Evolutionary conservation across 768 basidiomycete genomes (phyloP), one percentile per base, ranked within the genome.

Genomic region (Nidularia sp.): DNA sequence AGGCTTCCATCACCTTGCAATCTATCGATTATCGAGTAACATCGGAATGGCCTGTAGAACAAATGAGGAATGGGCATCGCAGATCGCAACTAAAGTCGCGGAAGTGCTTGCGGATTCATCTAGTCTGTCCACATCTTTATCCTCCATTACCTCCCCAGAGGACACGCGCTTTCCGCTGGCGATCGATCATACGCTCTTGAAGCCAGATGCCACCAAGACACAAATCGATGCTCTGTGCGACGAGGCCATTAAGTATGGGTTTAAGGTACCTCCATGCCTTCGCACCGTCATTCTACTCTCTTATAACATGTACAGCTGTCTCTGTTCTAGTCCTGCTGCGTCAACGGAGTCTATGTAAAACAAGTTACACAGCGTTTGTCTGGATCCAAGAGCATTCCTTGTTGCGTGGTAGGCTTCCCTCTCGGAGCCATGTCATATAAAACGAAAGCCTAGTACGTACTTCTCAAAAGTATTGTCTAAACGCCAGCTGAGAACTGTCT

Each of bases 401-500:
- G 79, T 52, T 72, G 72, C 44, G 79, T 80, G 0, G 67, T 81
- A 15, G 77, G 77, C 2, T 80, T 81, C 54, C 79, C 78, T 42
- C 67, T 80, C 1, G 79, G 79, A 7, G 77, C 79, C 6, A 69
- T 70, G 4, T 71, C 73, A 15, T 61, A 74, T 2, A 66, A 64
- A 45, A 63, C 72, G 0, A 79, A 79, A 57, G 72, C 72, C 49
- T 78, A 72, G 78, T 79, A 22, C 60, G 71, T 65, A 31, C 15
- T 39, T 31, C 18, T 49, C 34, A 29, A 9, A 31, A 35, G 6
- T 36, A 18, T 18, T 36, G 41, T 36, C 41, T 25, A 6, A 29
- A 49, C 47, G 15, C 39, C 48, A 10, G 18, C 12, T 34, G 18
- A 25, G 12, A 10, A 10, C 34, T 33, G 35, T 39, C 25, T 18